These are phyloP conservation scores for Cutaneotrichosporon sp. DNA, from an alignment of 1,284 basidiomycete species.

Conservation along the genomic window DNA sequence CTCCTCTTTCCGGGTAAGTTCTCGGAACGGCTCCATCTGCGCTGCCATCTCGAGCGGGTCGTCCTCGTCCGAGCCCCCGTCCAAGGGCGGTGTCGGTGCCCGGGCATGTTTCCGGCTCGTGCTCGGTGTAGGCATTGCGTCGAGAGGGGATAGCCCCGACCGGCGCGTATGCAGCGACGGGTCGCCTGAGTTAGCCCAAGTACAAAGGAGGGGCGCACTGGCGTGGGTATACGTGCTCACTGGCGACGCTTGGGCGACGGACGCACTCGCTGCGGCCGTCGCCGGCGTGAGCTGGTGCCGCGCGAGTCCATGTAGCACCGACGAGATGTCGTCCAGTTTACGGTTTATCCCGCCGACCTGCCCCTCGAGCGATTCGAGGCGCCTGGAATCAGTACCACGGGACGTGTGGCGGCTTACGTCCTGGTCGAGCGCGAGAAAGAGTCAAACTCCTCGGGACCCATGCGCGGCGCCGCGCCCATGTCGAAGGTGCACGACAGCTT, in stretches of 20 bases:
- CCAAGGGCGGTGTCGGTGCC: neutral
- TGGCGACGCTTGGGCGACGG: neutral
- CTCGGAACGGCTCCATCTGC: conserved; percentile 10
- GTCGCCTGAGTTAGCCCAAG: neutral
- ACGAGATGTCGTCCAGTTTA: conserved; percentile 9
- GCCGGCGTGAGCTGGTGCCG: neutral
- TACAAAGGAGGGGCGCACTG: neutral
- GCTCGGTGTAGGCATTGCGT: no score
- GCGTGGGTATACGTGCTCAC: neutral
- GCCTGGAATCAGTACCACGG: neutral
- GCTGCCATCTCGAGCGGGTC: conserved; percentile 6
- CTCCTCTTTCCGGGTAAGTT: conserved; percentile 16
- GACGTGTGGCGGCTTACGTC: neutral
- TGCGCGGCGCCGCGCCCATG: conserved; percentile 2
- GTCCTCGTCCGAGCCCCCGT: neutral
- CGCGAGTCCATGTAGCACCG: neutral
- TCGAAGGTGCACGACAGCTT: conserved; percentile 20
- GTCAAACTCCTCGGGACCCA: conserved; percentile 7
- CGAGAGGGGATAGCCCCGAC: neutral
- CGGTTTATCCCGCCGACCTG: conserved; percentile 8
- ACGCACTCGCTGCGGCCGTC: neutral
- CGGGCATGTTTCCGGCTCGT: neutral
- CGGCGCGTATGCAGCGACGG: neutral
- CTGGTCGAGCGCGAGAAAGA: neutral
- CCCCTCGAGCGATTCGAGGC: conserved; percentile 10